Evolutionary conservation across 768 basidiomycete species (phyloP).

Genomic region (Russula sp.): DNA sequence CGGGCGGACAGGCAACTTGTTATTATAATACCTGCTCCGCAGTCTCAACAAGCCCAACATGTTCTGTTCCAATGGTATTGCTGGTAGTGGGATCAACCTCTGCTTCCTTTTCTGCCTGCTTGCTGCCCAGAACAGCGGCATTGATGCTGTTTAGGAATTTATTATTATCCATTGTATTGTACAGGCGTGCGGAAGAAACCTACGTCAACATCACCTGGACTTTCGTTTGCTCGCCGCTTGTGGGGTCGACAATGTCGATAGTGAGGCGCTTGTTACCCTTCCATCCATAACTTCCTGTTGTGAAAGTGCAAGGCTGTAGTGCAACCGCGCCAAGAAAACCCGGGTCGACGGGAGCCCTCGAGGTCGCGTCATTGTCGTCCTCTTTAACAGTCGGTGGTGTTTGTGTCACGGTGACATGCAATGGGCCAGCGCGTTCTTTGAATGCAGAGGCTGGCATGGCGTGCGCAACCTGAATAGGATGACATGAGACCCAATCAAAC

Average conservation of each 20-base stretch:
- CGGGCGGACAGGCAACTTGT: conserved; percentile 19
- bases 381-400: conserved; percentile 44
- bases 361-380: conserved; percentile 31
- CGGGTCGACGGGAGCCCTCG: conserved; percentile 41
- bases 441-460: conserved; percentile 37
- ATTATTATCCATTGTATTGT: neutral
- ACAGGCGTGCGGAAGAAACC: neutral
- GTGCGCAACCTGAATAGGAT: neutral
- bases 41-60: conserved; percentile 24
- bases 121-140: conserved; percentile 68
- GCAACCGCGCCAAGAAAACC: conserved; percentile 53
- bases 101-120: conserved; percentile 38
- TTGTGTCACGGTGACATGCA: conserved; percentile 62
- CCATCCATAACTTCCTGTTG: conserved; percentile 80
- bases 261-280: conserved; percentile 64
- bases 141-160: conserved; percentile 47
- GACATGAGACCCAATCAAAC: neutral
- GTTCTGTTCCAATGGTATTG: conserved; percentile 25
- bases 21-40: conserved; percentile 26
- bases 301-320: conserved; percentile 52
- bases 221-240: conserved; percentile 45
- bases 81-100: conserved; percentile 11
- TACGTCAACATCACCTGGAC: conserved; percentile 68
- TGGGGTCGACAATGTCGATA: conserved; percentile 51
- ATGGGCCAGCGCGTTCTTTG: conserved; percentile 57